Percentiles rank a stretch among this genome's conserved stretches.
These are phyloP conservation scores for Podila horticola DNA, from an alignment of 192 early-diverging fungal species.

Conservation along the genomic window DNA sequence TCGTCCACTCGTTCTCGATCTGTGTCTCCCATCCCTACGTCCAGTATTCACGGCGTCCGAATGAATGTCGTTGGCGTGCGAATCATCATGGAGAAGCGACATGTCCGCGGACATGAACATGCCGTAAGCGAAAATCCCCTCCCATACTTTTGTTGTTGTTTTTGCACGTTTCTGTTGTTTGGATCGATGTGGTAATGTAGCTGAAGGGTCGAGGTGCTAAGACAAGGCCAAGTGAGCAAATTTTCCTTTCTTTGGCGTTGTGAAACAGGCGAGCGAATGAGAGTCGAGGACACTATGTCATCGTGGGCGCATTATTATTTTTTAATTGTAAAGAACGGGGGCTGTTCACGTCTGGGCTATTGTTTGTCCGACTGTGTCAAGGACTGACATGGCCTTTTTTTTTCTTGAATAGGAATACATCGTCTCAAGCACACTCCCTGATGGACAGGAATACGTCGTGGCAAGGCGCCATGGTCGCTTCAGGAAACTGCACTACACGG, in stretches of 20 bases:
- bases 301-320: background rate
- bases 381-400: background rate
- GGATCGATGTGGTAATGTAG: background rate
- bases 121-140: conserved; percentile 43
- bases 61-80: conserved; percentile 62
- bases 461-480: conserved; percentile 60
- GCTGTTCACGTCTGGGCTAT: background rate
- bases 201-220: background rate
- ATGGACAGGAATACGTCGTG: conserved; percentile 46
- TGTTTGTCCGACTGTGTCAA: background rate
- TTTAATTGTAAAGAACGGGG: no score
- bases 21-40: conserved; percentile 9
- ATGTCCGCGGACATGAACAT: conserved; percentile 54
- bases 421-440: conserved; percentile 32
- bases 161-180: background rate
- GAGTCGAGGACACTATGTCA: background rate
- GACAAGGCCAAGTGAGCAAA: no score
- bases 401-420: conserved; percentile 52
- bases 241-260: background rate
- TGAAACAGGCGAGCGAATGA: background rate
- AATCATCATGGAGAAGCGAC: conserved; percentile 41
- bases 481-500: conserved; percentile 52
- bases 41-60: conserved; percentile 41
- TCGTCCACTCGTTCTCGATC: background rate
- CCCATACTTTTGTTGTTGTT: background rate